A percentile compares a stretch with the other conserved stretches of the same genome.
Evolutionary conservation across 2,329 filamentous ascomycete species (phyloP).

Genomic region (Cladophialophora yegresii): DNA sequence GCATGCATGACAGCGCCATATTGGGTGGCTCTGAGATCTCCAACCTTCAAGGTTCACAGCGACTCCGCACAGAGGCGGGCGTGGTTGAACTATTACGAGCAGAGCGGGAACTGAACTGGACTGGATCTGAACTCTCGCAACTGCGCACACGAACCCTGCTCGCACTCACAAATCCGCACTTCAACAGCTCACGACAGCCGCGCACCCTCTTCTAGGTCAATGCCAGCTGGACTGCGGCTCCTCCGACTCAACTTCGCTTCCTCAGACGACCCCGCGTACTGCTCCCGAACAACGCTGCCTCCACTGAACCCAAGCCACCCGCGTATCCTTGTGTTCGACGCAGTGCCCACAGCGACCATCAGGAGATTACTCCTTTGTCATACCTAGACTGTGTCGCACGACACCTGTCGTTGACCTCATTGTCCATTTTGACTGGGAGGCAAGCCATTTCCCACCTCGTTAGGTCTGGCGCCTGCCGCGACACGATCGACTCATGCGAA

Average conservation of each 20-base stretch:
- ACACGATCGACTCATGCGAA: background rate
- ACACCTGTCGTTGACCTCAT: constrained; percentile 10
- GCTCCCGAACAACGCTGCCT: constrained; percentile 1
- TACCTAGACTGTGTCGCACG: constrained; percentile 27
- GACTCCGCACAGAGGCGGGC: constrained; percentile 24
- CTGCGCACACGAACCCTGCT: constrained; percentile 3
- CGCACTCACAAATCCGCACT: background rate
- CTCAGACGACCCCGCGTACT: constrained; percentile 1
- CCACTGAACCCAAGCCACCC: constrained; percentile 7
- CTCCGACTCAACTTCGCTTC: background rate
- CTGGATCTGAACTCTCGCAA: background rate
- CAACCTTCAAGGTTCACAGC: background rate
- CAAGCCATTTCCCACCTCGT: constrained; percentile 4
- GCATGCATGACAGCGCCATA: constrained; percentile 17
- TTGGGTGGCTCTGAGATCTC: constrained; percentile 9
- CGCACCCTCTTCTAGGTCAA: background rate
- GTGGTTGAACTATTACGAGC: background rate
- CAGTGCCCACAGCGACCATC: background rate
- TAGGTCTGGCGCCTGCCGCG: constrained; percentile 21
- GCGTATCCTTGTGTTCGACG: constrained; percentile 10
- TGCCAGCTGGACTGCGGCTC: background rate
- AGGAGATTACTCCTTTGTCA: constrained; percentile 26
- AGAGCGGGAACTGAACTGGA: background rate
- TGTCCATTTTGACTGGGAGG: constrained; percentile 5
- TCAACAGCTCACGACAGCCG: background rate